Evolutionary conservation across 2,329 filamentous ascomycete genomes (phyloP).

Genomic region (Diaporthe citriasiana): DNA sequence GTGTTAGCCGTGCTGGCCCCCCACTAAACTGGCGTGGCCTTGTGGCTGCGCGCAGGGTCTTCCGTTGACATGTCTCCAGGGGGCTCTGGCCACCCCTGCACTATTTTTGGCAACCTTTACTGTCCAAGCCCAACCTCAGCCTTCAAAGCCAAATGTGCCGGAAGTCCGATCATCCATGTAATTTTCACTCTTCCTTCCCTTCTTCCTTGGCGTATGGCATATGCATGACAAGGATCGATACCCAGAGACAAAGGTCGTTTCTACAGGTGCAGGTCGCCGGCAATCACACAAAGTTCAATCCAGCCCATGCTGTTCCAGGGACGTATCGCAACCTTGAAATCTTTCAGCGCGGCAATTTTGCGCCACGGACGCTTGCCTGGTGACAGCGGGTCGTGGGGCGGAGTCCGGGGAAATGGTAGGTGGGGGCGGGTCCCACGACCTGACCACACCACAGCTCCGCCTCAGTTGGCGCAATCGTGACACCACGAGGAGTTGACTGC

Average conservation of each 20-base stretch:
- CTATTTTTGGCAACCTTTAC: slow-evolving; percentile 12
- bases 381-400: neutral
- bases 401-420: slow-evolving; percentile 18
- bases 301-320: neutral
- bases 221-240: neutral
- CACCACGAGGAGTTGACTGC: neutral
- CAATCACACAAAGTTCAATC: neutral
- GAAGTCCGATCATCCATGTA: slow-evolving; percentile 9
- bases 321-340: neutral
- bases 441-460: neutral
- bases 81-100: slow-evolving; percentile 3
- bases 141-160: neutral
- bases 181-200: neutral
- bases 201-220: neutral
- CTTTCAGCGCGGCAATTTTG: neutral
- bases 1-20: neutral
- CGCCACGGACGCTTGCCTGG: neutral
- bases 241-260: neutral
- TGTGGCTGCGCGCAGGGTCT: slow-evolving; percentile 29
- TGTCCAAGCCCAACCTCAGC: neutral
- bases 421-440: neutral
- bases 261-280: neutral
- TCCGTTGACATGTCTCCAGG: neutral
- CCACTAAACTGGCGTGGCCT: slow-evolving; percentile 13
- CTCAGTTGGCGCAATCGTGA: neutral